Conservation (phyloP, 257 asterid genomes). For the Fraxinus cuspidata region DNA sequence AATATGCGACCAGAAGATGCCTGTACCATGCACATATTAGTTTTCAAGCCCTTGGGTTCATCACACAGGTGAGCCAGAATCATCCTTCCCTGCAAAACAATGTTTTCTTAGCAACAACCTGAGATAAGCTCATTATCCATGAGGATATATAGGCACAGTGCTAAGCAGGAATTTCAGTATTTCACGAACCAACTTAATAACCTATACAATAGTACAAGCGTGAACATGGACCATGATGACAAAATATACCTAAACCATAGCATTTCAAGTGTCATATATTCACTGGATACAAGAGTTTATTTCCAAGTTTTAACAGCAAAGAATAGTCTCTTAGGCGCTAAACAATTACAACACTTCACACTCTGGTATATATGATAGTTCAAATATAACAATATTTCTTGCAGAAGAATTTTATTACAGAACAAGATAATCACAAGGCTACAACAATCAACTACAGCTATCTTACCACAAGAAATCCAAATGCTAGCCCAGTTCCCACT, state of each 20-base stretch:
- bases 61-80: slow-evolving; percentile 90
- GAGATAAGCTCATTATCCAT: slow-evolving; percentile 17
- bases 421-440: not conserved
- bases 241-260: slow-evolving; percentile 2
- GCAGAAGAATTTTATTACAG: not conserved
- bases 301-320: not conserved
- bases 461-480: slow-evolving; percentile 95
- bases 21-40: slow-evolving; percentile 92
- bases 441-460: slow-evolving; percentile 14
- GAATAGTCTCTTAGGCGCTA: not conserved
- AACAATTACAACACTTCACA: not conserved
- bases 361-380: not conserved
- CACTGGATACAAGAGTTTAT: not conserved
- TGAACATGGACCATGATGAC: not conserved
- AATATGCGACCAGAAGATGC: slow-evolving; percentile 17
- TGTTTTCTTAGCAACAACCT: slow-evolving; percentile 23
- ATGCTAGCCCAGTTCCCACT: slow-evolving; percentile 85
- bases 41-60: slow-evolving; percentile 97
- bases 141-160: slow-evolving; percentile 10
- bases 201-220: not conserved
- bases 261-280: not conserved
- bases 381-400: not conserved
- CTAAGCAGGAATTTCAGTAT: not conserved
- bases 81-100: slow-evolving; percentile 83
- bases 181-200: slow-evolving; percentile 8